Conservation (phyloP, 2,329 filamentous ascomycete species). For the Sordariomycetes sp. region DNA sequence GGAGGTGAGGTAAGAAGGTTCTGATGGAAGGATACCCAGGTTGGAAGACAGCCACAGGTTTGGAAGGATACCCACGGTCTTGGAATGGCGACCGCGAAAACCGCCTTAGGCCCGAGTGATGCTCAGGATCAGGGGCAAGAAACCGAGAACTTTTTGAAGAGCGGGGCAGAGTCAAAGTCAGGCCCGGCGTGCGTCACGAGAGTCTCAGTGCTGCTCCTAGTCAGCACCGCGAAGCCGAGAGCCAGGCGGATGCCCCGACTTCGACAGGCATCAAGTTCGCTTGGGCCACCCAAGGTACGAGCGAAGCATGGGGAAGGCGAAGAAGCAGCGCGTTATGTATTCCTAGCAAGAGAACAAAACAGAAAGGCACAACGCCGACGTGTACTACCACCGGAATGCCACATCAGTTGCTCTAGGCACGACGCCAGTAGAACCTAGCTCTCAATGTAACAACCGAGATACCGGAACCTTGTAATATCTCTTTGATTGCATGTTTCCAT, state of each 20-base stretch:
- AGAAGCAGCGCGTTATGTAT: background rate
- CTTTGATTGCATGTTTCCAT: too few species aligned
- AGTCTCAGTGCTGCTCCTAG: too few species aligned
- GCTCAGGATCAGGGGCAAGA: too few species aligned
- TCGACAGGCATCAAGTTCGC: background rate
- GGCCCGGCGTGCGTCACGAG: too few species aligned
- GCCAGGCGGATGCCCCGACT: too few species aligned
- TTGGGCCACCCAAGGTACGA: background rate
- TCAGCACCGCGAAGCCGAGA: too few species aligned
- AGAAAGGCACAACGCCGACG: background rate
- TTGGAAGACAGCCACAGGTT: background rate
- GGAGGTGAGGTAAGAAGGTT: conserved; percentile 20
- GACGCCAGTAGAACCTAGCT: background rate
- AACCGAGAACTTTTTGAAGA: too few species aligned
- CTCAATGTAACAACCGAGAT: background rate
- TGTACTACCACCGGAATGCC: background rate
- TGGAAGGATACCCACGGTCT: background rate
- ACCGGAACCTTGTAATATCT: too few species aligned
- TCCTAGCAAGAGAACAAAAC: background rate
- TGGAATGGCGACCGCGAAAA: too few species aligned
- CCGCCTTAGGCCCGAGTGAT: too few species aligned
- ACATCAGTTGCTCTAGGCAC: background rate
- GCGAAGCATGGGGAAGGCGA: background rate
- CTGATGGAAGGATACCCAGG: background rate
- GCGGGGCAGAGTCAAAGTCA: too few species aligned